Base-by-base conservation (phyloP, 164 flowering plant species). In the Vitis labrusca region DNA sequence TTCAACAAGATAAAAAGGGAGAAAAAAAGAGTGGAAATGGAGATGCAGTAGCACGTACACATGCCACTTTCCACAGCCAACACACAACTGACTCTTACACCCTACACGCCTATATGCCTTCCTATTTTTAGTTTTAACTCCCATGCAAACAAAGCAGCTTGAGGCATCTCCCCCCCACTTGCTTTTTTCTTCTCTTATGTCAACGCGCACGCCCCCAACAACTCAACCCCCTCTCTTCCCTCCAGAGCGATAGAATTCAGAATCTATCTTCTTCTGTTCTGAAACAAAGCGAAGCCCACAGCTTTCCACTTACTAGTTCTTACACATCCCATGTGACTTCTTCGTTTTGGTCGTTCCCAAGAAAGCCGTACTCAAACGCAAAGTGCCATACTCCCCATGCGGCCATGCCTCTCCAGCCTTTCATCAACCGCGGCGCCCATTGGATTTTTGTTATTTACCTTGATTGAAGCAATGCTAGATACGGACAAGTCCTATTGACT, bases 41-140 rank as follows among this genome's bases (percentile, higher is more conserved):
- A 70, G 29, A 15, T 65, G 74, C 78, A 70, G 74, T 75, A 70
- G 11, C 66, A 75, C 50, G 71, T 70, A 75, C 74, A 59, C 5
- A 29, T 4, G 2, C 14, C 9, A 50, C 52, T 10, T 10, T n/a
- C 27, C 16, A 8, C n/a, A 2, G 3, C 10, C 61, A 58, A 10
- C 32, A 23, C 32, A 23, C 61, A 58, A 58, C 61, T 12, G 23
- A 23, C 32, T 8, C 30, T 23, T 23, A 23, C 30, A 10, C 6
- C 23, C 3, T 19, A 16, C 29, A 3, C 10, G 3, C 13, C 23
- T 10, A 10, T 23, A 37, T 3, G 44, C 44, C 44, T 37, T 37
- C 7, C 7, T 37, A 37, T 37, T 37, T 37, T 37, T 37, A 37
- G 44, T 37, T 37, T 37, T 0, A 37, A 37, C 44, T 37, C 44